Evolutionary conservation across 768 basidiomycete species (phyloP).

Genomic region (Termitomyces sp.): DNA sequence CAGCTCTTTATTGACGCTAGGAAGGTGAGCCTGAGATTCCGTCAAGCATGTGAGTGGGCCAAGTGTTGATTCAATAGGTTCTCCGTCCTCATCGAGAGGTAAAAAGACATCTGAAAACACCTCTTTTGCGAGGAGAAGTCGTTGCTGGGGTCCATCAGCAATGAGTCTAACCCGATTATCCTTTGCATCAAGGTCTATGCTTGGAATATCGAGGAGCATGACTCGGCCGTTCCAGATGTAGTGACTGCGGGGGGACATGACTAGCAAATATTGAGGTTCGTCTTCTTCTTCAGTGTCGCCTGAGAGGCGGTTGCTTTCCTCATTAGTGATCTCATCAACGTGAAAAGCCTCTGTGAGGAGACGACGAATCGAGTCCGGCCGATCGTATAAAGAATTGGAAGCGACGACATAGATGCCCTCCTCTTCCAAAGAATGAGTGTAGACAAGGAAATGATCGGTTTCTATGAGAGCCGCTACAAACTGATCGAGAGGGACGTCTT

Average conservation of each 20-base stretch:
- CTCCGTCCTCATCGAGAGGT: conserved; percentile 62
- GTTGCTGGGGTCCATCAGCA: conserved; percentile 82
- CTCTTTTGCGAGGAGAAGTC: conserved; percentile 74
- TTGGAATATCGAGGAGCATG: conserved; percentile 71
- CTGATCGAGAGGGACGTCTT: conserved; percentile 67
- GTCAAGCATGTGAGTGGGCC: conserved; percentile 48
- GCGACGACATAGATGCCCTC: conserved; percentile 93
- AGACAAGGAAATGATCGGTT: conserved; percentile 91
- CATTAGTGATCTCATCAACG: conserved; percentile 58
- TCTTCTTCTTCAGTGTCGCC: conserved; percentile 47
- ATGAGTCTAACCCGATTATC: conserved; percentile 90
- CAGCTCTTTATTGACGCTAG: conserved; percentile 83
- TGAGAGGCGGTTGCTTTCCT: conserved; percentile 45
- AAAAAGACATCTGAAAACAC: conserved; percentile 66
- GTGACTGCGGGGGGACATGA: conserved; percentile 79
- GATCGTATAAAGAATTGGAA: conserved; percentile 68
- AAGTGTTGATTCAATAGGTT: conserved; percentile 39
- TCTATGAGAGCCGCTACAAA: conserved; percentile 78
- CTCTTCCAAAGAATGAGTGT: conserved; percentile 81
- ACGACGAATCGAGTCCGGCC: conserved; percentile 71
- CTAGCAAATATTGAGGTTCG: conserved; percentile 72
- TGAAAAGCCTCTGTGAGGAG: conserved; percentile 87
- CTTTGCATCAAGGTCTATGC: conserved; percentile 76
- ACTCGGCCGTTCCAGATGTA: conserved; percentile 94
- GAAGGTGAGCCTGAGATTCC: conserved; percentile 89